Conservation (phyloP, 352 stramenopile species). For the Globisporangium ultimum region DNA sequence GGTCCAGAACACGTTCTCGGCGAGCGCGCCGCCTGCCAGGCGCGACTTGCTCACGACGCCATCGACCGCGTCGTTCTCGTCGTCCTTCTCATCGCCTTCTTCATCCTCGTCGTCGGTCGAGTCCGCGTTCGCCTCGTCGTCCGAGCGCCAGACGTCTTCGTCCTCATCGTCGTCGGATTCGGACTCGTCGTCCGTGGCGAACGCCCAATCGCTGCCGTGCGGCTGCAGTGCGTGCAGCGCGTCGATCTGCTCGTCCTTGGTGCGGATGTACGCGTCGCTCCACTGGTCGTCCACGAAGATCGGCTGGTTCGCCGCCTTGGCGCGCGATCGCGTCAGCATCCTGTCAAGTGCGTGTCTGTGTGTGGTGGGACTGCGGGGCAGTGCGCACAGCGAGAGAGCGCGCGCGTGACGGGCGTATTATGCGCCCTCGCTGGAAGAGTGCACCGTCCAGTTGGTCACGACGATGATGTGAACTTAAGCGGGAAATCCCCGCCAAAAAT, state of each 20-base stretch:
- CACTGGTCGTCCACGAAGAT: constrained; percentile 83
- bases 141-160: constrained; percentile 18
- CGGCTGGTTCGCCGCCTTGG: constrained; percentile 56
- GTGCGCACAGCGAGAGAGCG: neutral
- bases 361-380: neutral
- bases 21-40: constrained; percentile 25
- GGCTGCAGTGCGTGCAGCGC: constrained; percentile 52
- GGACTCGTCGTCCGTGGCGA: constrained; percentile 33
- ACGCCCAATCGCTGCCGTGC: constrained; percentile 31
- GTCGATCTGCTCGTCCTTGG: constrained; percentile 84
- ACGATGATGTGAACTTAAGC: neutral
- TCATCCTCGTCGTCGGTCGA: constrained; percentile 12
- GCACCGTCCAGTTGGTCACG: neutral
- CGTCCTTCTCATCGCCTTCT: constrained; percentile 20
- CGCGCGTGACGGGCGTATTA: too few relatives aligned
- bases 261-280: constrained; percentile 81
- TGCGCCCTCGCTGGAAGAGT: too few relatives aligned
- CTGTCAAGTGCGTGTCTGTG: neutral
- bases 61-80: neutral
- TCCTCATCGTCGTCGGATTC: constrained; percentile 30
- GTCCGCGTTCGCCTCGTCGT: constrained; percentile 14
- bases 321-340: constrained; percentile 72
- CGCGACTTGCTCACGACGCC: constrained; percentile 19
- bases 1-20: constrained; percentile 64
- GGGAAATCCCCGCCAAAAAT: neutral